These are phyloP conservation scores for Candida nonsorbophila DNA, from an alignment of 805 yeast species.

Conservation along the genomic window DNA sequence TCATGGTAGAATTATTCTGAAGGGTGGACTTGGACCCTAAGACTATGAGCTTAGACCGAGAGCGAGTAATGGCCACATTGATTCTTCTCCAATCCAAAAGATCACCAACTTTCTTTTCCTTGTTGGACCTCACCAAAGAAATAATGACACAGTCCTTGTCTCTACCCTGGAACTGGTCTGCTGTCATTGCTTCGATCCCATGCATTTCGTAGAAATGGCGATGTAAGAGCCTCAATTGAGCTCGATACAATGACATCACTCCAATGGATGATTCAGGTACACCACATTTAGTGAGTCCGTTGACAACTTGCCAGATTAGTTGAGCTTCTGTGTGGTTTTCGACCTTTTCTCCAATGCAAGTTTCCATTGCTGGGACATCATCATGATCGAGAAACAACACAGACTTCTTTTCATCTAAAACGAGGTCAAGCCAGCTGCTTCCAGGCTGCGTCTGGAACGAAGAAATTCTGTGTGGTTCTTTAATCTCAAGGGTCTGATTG, in stretches of 20 bases:
- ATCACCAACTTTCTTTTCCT: constrained; percentile 62
- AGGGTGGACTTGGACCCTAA: constrained; percentile 74
- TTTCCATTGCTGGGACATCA: constrained; percentile 52
- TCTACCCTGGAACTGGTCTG: constrained; percentile 94
- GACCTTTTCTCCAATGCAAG: constrained; percentile 55
- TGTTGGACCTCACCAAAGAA: constrained; percentile 82
- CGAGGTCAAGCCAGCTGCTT: constrained; percentile 50
- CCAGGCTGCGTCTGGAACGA: too few species aligned
- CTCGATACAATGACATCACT: constrained; percentile 82
- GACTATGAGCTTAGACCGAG: constrained; percentile 75
- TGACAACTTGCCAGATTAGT: constrained; percentile 57
- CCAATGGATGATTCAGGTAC: constrained; percentile 62
- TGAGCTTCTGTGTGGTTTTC: constrained; percentile 72
- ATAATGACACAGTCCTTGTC: constrained; percentile 90
- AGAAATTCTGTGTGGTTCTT: constrained; percentile 25
- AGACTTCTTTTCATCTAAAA: constrained; percentile 48
- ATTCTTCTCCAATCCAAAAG: constrained; percentile 87
- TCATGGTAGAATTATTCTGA: constrained; percentile 42
- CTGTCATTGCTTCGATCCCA: constrained; percentile 77
- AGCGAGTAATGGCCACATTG: constrained; percentile 92
- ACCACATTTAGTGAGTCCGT: constrained; percentile 54
- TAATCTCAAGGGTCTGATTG: constrained; percentile 48
- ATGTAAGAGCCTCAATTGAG: constrained; percentile 50
- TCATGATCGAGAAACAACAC: constrained; percentile 86
- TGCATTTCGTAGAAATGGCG: constrained; percentile 20